Evolutionary conservation across 495 filamentous ascomycete species (phyloP).

Genomic region (Hypoxylon perforatum): DNA sequence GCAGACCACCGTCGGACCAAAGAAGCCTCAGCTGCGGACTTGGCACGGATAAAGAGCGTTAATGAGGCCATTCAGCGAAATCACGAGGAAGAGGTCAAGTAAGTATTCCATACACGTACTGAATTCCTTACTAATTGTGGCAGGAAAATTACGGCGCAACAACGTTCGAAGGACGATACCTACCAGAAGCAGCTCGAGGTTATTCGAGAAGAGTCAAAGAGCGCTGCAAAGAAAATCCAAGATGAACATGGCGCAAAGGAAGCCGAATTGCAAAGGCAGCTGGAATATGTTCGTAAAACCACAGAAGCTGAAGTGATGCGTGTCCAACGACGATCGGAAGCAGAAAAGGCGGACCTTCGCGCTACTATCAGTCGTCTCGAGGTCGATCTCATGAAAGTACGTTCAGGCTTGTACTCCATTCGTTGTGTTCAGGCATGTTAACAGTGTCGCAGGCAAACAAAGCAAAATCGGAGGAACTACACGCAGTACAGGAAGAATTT

Average conservation of each 20-base stretch:
- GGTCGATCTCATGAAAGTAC: conserved; percentile 67
- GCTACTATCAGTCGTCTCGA: conserved; percentile 68
- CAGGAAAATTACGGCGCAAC: conserved; percentile 43
- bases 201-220: conserved; percentile 38
- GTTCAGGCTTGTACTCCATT: conserved; percentile 37
- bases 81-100: conserved; percentile 66
- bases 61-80: conserved; percentile 77
- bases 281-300: conserved; percentile 51
- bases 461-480: conserved; percentile 65
- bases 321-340: conserved; percentile 57
- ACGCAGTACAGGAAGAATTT: conserved; percentile 67
- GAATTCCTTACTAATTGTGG: conserved; percentile 23
- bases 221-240: conserved; percentile 31
- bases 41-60: conserved; percentile 70
- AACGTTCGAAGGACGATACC: conserved; percentile 36
- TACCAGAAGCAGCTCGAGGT: conserved; percentile 37
- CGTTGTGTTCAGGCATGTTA: not conserved
- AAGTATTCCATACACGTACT: conserved; percentile 7
- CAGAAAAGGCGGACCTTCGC: conserved; percentile 71
- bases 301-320: conserved; percentile 56
- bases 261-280: conserved; percentile 61
- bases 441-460: conserved; percentile 57
- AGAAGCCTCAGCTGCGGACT: conserved; percentile 72
- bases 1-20: conserved; percentile 77
- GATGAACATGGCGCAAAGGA: conserved; percentile 58